Evolutionary conservation across 192 early-diverging fungal genomes (phyloP).

Genomic region (Backusella parvicylindrica): DNA sequence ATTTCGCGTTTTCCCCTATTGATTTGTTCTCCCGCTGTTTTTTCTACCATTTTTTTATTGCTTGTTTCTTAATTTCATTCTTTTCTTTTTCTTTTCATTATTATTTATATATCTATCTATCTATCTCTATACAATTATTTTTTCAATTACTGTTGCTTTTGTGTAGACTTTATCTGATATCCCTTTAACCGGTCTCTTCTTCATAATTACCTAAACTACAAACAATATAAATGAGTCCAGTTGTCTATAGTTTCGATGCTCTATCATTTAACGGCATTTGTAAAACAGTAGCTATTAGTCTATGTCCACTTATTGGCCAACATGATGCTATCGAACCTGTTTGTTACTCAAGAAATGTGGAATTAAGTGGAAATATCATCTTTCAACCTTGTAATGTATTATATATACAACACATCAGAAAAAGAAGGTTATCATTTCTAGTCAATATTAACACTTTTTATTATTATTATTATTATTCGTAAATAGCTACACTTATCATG

Average conservation of each 20-base stretch:
- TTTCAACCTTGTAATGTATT: constrained; percentile 77
- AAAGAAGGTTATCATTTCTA: no score
- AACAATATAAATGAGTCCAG: constrained; percentile 20
- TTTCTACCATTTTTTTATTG: background rate
- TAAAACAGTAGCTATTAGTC: constrained; percentile 71
- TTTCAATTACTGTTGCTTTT: no score
- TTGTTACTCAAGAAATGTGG: constrained; percentile 96
- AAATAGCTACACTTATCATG: constrained; percentile 84
- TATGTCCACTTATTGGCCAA: constrained; percentile 88
- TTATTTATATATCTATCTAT: background rate
- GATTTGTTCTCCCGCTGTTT: background rate
- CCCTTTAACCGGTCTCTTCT: background rate
- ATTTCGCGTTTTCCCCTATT: background rate
- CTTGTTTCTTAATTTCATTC: background rate
- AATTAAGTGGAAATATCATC: constrained; percentile 78
- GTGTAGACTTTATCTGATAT: no score
- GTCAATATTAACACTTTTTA: background rate
- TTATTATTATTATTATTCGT: background rate
- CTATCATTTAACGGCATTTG: constrained; percentile 92
- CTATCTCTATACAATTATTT: no score
- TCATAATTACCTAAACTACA: no score
- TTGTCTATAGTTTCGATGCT: constrained; percentile 47
- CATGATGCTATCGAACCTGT: constrained; percentile 73
- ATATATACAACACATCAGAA: no score
- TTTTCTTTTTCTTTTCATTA: background rate